Percentiles rank a stretch among this genome's conserved stretches.
Evolutionary conservation across 495 filamentous ascomycete genomes (phyloP).

Genomic region (Thermothielavioides terrestris): DNA sequence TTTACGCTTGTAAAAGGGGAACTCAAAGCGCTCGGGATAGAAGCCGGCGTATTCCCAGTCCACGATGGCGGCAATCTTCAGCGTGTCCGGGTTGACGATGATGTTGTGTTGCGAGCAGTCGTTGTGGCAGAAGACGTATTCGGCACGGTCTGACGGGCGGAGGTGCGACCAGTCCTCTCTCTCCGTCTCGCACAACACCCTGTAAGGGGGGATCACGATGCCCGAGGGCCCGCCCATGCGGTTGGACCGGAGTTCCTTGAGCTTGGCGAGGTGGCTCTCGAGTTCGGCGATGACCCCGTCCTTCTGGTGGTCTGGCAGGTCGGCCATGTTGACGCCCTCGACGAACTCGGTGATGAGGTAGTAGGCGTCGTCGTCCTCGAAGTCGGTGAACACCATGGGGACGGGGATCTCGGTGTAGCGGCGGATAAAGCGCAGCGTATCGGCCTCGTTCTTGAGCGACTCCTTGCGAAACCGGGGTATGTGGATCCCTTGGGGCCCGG

Average conservation of each 20-base stretch:
- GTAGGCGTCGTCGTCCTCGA: constrained; percentile 11
- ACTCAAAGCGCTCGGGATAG: constrained; percentile 7
- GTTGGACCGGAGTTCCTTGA: constrained; percentile 5
- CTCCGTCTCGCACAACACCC: constrained; percentile 3
- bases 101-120: constrained; percentile 10
- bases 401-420: constrained; percentile 7
- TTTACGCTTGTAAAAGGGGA: constrained; percentile 5
- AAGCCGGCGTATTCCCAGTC: constrained; percentile 15
- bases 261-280: background rate
- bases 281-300: constrained; percentile 3
- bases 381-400: constrained; percentile 1
- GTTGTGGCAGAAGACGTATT: constrained; percentile 11
- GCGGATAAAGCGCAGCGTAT: constrained; percentile 2
- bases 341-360: constrained; percentile 9
- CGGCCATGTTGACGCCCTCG: constrained; percentile 10
- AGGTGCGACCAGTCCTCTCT: constrained; percentile 6
- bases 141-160: background rate
- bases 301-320: constrained; percentile 6
- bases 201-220: constrained; percentile 8
- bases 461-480: background rate
- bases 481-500: background rate
- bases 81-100: constrained; percentile 8
- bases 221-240: constrained; percentile 8
- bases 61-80: constrained; percentile 9
- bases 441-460: constrained; percentile 8